Evolutionary conservation across 2,329 filamentous ascomycete species (phyloP).

Genomic region (Eutypella sp.): DNA sequence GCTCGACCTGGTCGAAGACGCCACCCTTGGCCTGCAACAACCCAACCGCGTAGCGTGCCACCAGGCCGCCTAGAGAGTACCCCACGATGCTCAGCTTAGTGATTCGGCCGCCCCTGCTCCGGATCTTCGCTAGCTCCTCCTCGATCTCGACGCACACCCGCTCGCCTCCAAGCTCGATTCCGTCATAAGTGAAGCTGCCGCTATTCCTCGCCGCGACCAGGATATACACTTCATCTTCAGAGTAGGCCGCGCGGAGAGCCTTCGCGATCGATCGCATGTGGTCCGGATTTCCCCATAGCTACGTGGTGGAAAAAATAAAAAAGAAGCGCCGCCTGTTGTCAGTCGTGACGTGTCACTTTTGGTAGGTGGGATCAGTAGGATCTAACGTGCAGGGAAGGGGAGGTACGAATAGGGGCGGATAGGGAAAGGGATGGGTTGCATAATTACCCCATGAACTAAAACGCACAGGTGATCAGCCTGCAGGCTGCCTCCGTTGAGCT

Average conservation of each 20-base stretch:
- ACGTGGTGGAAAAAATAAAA: too few relatives aligned
- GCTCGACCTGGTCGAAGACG: constrained; percentile 71
- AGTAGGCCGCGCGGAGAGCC: constrained; percentile 55
- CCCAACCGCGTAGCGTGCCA: constrained; percentile 82
- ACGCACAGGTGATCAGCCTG: constrained; percentile 69
- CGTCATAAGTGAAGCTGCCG: constrained; percentile 68
- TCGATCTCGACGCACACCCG: constrained; percentile 64
- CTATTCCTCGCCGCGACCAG: constrained; percentile 68
- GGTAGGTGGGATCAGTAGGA: constrained; percentile 12
- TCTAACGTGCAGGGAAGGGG: constrained; percentile 12
- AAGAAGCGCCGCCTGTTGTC: neutral
- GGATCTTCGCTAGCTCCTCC: constrained; percentile 53
- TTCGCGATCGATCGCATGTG: constrained; percentile 67
- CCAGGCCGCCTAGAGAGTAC: constrained; percentile 83
- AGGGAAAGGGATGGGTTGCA: constrained; percentile 7
- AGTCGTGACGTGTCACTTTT: constrained; percentile 10
- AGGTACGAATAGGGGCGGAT: too few relatives aligned
- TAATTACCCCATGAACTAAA: constrained; percentile 67
- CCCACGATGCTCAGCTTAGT: constrained; percentile 81
- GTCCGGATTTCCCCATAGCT: constrained; percentile 75
- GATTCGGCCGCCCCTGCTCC: constrained; percentile 62
- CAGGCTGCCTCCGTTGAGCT: constrained; percentile 45
- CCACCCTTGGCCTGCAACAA: constrained; percentile 78
- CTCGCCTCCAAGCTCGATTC: constrained; percentile 63
- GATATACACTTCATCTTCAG: constrained; percentile 62